phyloP scores from a whole-genome alignment of 2,329 filamentous ascomycete species.

The Penicillium corylophilum region DNA sequence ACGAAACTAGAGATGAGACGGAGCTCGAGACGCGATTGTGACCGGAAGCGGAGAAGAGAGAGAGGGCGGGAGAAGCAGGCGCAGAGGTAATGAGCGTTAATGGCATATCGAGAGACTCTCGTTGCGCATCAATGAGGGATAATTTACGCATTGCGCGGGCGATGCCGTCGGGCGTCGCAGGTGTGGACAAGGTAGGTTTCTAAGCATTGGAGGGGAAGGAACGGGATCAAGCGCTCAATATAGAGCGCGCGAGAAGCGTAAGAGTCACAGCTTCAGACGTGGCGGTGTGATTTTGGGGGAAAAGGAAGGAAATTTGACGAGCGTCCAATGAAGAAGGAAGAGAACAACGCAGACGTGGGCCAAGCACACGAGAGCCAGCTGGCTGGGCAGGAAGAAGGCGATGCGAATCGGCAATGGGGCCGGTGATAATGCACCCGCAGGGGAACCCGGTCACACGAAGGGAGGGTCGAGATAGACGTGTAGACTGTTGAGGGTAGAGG shows the following conservation, averaged over 20 bases:
- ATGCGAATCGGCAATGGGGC: constrained; percentile 23
- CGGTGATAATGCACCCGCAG: constrained; percentile 17
- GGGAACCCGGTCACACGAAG: constrained; percentile 13
- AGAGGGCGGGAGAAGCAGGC: constrained; percentile 40
- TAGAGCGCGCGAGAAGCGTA: neutral
- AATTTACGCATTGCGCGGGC: constrained; percentile 34
- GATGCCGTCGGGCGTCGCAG: constrained; percentile 11
- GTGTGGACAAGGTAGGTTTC: constrained; percentile 12
- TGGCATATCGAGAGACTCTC: constrained; percentile 21
- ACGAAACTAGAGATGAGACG: constrained; percentile 69
- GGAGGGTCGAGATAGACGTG: neutral
- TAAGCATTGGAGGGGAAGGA: constrained; percentile 14
- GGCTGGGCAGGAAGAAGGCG: constrained; percentile 22
- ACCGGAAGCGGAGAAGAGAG: constrained; percentile 40
- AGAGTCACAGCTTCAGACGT: constrained; percentile 6
- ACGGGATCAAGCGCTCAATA: constrained; percentile 8
- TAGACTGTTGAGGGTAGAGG: neutral
- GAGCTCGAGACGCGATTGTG: constrained; percentile 60
- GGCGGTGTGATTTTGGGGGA: constrained; percentile 22
- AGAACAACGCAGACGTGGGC: constrained; percentile 17
- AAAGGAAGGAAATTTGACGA: neutral
- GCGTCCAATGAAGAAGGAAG: constrained; percentile 4
- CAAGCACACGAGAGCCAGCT: constrained; percentile 19
- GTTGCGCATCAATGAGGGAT: constrained; percentile 34
- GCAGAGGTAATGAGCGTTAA: constrained; percentile 36